Evolutionary conservation across 768 basidiomycete genomes (phyloP).

Genomic region (Leccinum olivaceopallidum): DNA sequence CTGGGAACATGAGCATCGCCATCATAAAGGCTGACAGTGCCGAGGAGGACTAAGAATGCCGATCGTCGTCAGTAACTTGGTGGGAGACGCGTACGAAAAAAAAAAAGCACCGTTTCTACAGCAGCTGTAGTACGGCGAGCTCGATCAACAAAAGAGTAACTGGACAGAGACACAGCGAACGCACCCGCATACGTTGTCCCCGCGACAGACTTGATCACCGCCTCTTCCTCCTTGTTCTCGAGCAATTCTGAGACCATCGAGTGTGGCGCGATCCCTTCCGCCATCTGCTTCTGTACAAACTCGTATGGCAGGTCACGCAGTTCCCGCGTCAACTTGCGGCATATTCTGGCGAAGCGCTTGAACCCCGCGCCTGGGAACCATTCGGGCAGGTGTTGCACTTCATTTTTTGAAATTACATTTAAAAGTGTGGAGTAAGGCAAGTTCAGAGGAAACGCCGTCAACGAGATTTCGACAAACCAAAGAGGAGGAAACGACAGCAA

Average conservation of each 20-base stretch:
- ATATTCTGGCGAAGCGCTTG: constrained; percentile 20
- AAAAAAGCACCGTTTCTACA: constrained; percentile 18
- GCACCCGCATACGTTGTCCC: constrained; percentile 34
- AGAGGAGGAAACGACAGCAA: neutral
- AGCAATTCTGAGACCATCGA: constrained; percentile 26
- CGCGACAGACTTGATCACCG: constrained; percentile 30
- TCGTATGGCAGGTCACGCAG: constrained; percentile 18
- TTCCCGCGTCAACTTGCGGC: constrained; percentile 19
- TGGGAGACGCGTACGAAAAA: neutral
- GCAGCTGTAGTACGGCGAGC: constrained; percentile 13
- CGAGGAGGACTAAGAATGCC: constrained; percentile 18
- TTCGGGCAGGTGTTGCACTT: constrained; percentile 29
- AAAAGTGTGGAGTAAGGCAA: neutral
- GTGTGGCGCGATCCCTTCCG: constrained; percentile 17
- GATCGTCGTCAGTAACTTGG: neutral
- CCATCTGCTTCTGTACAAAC: constrained; percentile 23
- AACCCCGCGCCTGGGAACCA: constrained; percentile 36
- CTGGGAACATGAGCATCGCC: constrained; percentile 28
- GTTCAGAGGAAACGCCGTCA: neutral
- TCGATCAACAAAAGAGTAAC: neutral
- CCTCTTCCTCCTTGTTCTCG: constrained; percentile 28
- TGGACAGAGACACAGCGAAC: neutral
- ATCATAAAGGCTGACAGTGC: constrained; percentile 28
- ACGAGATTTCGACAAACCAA: too few species aligned
- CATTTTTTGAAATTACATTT: neutral